These are phyloP conservation scores for Chlamydomonas sphaeroides DNA, from an alignment of 139 green algal species.

Conservation along the genomic window DNA sequence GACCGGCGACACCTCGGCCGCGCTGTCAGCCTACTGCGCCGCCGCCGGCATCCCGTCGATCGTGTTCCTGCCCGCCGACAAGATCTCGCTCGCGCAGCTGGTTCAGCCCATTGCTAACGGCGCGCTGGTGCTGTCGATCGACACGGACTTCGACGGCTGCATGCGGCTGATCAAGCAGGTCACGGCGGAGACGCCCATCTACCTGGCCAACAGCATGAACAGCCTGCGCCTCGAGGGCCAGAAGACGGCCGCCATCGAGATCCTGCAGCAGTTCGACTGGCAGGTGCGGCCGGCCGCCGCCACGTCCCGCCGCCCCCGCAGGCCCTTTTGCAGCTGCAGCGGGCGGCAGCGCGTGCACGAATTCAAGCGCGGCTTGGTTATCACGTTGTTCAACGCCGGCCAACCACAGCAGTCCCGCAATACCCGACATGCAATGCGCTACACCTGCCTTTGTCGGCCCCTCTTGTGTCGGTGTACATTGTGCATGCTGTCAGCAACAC, in stretches of 20 bases:
- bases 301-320: no score
- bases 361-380: no score
- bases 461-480: no score
- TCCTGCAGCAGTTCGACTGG: slow-evolving; percentile 99
- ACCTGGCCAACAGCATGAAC: slow-evolving; percentile 99
- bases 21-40: slow-evolving; percentile 97
- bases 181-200: slow-evolving; percentile 96
- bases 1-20: slow-evolving; percentile 98
- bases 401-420: no score
- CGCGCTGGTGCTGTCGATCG: slow-evolving; percentile 96
- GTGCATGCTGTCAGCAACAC: no score
- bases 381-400: no score
- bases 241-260: slow-evolving; percentile 99
- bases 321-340: no score
- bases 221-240: slow-evolving; percentile 97
- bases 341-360: no score
- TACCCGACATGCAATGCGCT: no score
- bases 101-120: slow-evolving; percentile 99
- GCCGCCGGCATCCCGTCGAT: slow-evolving; percentile 97
- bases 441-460: no score
- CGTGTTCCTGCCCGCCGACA: slow-evolving; percentile 99
- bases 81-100: slow-evolving; percentile 97
- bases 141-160: slow-evolving; percentile 99
- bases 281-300: slow-evolving; percentile 95
- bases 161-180: slow-evolving; percentile 98